phyloP scores from a whole-genome alignment of 495 filamentous ascomycete genomes.

The Xanthoparmelia taractica region DNA sequence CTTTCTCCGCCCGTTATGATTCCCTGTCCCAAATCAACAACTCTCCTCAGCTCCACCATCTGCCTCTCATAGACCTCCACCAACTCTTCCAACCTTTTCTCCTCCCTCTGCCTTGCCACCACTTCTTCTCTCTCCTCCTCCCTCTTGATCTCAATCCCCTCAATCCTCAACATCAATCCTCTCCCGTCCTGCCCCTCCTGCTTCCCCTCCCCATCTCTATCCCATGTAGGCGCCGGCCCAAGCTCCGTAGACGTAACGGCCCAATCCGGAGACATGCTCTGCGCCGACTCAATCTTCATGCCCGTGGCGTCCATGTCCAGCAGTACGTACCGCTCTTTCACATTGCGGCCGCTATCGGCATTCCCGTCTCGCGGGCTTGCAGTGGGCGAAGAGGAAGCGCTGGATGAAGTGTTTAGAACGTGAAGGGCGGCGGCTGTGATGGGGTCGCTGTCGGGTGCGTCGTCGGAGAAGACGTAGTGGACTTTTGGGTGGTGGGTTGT shows the following conservation, averaged over 20 bases:
- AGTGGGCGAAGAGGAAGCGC: constrained; percentile 6
- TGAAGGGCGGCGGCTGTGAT: constrained; percentile 49
- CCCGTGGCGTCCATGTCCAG: constrained; percentile 43
- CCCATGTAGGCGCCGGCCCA: constrained; percentile 48
- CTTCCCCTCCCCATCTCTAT: constrained; percentile 11
- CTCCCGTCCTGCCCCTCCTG: constrained; percentile 9
- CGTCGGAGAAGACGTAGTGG: constrained; percentile 85
- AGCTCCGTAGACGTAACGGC: constrained; percentile 46
- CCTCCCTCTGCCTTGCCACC: constrained; percentile 5
- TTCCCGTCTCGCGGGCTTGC: background rate
- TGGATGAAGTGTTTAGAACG: constrained; percentile 27
- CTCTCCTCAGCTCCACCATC: constrained; percentile 26
- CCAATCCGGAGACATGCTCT: constrained; percentile 47
- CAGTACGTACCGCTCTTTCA: constrained; percentile 47
- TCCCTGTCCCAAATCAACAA: constrained; percentile 18
- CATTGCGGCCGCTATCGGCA: background rate
- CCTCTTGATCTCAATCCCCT: constrained; percentile 18
- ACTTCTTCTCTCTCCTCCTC: background rate
- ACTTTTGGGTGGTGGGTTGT: constrained; percentile 67
- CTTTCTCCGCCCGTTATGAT: background rate
- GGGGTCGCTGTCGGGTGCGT: constrained; percentile 55
- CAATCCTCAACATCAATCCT: constrained; percentile 26
- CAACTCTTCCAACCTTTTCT: constrained; percentile 18
- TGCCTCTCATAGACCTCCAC: constrained; percentile 20
- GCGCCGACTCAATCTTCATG: constrained; percentile 40